Evolutionary conservation across 2,329 filamentous ascomycete species (phyloP).

Genomic region (Alternaria hordeiaustralica): DNA sequence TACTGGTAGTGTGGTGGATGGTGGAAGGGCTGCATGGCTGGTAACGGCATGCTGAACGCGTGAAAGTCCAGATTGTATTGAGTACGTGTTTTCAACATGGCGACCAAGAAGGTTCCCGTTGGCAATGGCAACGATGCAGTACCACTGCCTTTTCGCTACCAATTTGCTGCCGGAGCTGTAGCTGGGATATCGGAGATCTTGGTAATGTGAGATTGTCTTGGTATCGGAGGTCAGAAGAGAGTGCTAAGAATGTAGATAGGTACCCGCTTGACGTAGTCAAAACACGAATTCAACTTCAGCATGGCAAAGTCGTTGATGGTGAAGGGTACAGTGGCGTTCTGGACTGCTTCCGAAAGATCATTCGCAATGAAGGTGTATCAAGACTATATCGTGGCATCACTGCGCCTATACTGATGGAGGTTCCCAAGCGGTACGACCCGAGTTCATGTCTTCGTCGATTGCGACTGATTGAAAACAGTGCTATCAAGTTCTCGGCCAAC

Average conservation of each 20-base stretch:
- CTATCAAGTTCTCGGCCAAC: conserved; percentile 43
- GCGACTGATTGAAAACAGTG: conserved; percentile 12
- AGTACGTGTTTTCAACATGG: background rate
- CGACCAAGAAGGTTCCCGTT: background rate
- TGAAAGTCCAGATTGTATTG: background rate
- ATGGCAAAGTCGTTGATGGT: conserved; percentile 24
- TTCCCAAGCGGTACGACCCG: conserved; percentile 30
- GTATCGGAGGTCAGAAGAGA: background rate
- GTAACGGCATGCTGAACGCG: background rate
- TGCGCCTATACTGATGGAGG: conserved; percentile 42
- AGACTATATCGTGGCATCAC: conserved; percentile 40
- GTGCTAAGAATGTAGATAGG: conserved; percentile 37
- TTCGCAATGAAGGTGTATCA: conserved; percentile 30
- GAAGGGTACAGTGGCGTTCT: conserved; percentile 37
- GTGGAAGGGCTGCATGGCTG: background rate
- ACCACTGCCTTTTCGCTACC: conserved; percentile 36
- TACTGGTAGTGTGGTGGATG: background rate
- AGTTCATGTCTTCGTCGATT: background rate
- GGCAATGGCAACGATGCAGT: background rate
- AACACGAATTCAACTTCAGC: conserved; percentile 40
- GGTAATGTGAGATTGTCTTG: conserved; percentile 28
- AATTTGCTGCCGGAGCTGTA: conserved; percentile 33
- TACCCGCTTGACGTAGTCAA: conserved; percentile 44
- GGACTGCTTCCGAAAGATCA: conserved; percentile 40
- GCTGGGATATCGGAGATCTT: conserved; percentile 29